phyloP scores from a whole-genome alignment of 768 basidiomycete species.

The Hypsizygus marmoreus region DNA sequence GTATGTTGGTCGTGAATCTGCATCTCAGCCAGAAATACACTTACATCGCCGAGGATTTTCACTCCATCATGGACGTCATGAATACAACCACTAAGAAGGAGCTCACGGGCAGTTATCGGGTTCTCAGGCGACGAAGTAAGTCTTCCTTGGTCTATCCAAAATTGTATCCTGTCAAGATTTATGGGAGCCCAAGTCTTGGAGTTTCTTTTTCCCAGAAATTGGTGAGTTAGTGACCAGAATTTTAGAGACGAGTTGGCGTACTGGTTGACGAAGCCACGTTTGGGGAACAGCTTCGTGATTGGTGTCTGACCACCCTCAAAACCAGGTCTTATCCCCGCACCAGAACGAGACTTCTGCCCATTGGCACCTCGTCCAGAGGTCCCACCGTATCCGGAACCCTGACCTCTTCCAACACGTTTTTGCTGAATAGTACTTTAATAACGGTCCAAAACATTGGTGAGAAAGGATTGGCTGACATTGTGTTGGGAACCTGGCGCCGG shows the following conservation, averaged over 20 bases:
- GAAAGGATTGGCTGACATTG: constrained; percentile 41
- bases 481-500: constrained; percentile 74
- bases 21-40: constrained; percentile 36
- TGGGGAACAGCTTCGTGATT: constrained; percentile 87
- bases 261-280: constrained; percentile 93
- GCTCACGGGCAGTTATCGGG: constrained; percentile 86
- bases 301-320: constrained; percentile 99
- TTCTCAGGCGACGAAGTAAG: constrained; percentile 74
- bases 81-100: constrained; percentile 84
- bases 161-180: constrained; percentile 84
- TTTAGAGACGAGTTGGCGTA: constrained; percentile 38
- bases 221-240: too few relatives aligned
- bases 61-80: constrained; percentile 90
- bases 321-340: constrained; percentile 77
- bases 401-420: constrained; percentile 94
- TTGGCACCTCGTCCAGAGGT: constrained; percentile 95
- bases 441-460: background rate
- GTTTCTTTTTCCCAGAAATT: too few relatives aligned
- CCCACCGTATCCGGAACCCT: constrained; percentile 88
- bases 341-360: constrained; percentile 92
- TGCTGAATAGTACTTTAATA: constrained; percentile 47
- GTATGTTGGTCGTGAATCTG: too few relatives aligned
- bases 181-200: constrained; percentile 78
- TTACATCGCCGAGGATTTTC: constrained; percentile 84
- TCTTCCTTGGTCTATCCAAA: constrained; percentile 88